Evolutionary conservation across 306 rosid species (phyloP).

Genomic region (Vicia faba): DNA sequence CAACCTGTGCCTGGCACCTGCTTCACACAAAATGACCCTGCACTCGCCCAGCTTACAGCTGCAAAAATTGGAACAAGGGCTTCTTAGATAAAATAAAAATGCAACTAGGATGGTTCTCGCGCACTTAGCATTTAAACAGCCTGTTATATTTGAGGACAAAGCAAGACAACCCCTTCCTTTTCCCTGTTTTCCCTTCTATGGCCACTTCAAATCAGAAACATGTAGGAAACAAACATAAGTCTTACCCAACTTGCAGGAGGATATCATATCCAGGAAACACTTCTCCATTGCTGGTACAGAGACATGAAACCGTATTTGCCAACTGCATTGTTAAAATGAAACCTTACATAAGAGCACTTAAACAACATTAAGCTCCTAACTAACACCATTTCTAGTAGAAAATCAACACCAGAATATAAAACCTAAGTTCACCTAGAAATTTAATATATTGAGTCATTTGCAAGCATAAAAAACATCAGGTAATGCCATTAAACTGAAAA

Average conservation of each 20-base stretch:
- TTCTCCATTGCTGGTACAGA: constrained; percentile 82
- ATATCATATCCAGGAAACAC: constrained; percentile 80
- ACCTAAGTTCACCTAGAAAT: constrained; percentile 14
- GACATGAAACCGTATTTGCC: constrained; percentile 63
- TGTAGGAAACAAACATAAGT: not conserved
- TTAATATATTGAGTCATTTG: constrained; percentile 10
- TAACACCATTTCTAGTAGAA: constrained; percentile 6
- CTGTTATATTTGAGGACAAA: not conserved
- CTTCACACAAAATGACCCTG: constrained; percentile 80
- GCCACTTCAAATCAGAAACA: constrained; percentile 1
- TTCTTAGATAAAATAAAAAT: constrained; percentile 15
- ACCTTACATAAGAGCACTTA: constrained; percentile 34
- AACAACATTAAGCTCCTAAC: constrained; percentile 15
- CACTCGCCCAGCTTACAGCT: constrained; percentile 91
- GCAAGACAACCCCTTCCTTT: not conserved
- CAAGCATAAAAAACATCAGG: not conserved
- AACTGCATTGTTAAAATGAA: constrained; percentile 59
- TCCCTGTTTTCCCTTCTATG: constrained; percentile 1
- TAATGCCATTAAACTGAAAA: constrained; percentile 17
- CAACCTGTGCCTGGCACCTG: constrained; percentile 84
- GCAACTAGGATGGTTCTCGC: constrained; percentile 24
- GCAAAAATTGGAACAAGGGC: constrained; percentile 29
- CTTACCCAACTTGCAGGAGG: constrained; percentile 91
- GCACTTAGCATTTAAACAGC: constrained; percentile 12
- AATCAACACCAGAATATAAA: constrained; percentile 10